Evolutionary conservation across 1,139 yeast species (phyloP), one percentile per base, ranked within the genome.

Genomic region (Scheffersomyces insectosa): DNA sequence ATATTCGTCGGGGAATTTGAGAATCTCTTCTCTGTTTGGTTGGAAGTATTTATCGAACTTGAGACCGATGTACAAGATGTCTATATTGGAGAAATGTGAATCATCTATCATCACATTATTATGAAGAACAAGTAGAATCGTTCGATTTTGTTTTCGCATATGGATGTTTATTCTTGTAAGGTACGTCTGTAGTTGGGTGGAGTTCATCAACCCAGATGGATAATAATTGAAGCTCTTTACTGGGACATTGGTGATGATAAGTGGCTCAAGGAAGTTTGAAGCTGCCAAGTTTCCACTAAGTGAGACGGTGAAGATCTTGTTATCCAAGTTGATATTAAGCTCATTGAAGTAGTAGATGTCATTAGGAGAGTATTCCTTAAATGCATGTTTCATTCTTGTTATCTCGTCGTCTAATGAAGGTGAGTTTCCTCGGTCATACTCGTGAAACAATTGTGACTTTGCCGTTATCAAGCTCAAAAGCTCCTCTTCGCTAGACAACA

Each of bases 1-100:
- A 39, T 43, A 59, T 13, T 59, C 61, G 39, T 50, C 51, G 5
- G 67, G 67, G 25, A 62, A 49, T 49, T 43, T 42, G 42, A 36
- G 52, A 52, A 16, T 51, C 36, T 38, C 36, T 39, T 34, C 50
- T 30, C 12, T 38, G 14, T 37, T 46, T 16, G 37, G 49, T 9
- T 40, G 33, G 12, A 44, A 48, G 31, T 54, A 48, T 34, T 49
- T 52, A 36, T 60, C 65, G 31, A 49, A 47, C 11, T 41, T 40
- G 7, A 52, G 44, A 37, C 50, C 52, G n/a, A 60, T 43, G 37
- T 49, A 54, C 2, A 49, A 39, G n/a, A 62, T 43, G 4, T 48
- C 43, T 28, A 62, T 55, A 42, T 61, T 53, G 6, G 58, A 45
- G 35, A 48, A 60, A 8, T 39, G 54, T 30, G 29, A 12, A 6